These are phyloP conservation scores for Globisporangium heterothallicum DNA, from an alignment of 352 stramenopile species.

Conservation along the genomic window DNA sequence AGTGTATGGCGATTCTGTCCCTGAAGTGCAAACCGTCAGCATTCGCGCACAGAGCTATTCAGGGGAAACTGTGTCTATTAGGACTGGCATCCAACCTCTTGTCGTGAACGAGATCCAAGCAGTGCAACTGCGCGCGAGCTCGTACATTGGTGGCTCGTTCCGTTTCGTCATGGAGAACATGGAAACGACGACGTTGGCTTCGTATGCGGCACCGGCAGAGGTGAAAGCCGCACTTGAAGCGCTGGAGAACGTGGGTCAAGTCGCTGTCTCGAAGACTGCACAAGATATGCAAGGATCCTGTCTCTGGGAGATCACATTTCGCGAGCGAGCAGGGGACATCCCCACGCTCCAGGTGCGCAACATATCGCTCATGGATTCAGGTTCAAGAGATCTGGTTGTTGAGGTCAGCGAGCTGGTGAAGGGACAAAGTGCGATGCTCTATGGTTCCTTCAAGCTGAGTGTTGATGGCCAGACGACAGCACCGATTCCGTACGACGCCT, in stretches of 20 bases:
- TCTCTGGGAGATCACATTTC: slow-evolving; percentile 59
- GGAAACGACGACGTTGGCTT: slow-evolving; percentile 31
- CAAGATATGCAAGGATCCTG: slow-evolving; percentile 31
- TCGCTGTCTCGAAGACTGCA: slow-evolving; percentile 28
- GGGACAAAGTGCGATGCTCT: slow-evolving; percentile 31
- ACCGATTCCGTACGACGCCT: slow-evolving; percentile 34
- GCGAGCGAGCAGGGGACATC: slow-evolving; percentile 43
- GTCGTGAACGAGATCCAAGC: slow-evolving; percentile 34
- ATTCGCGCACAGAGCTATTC: slow-evolving; percentile 29
- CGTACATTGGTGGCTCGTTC: slow-evolving; percentile 50
- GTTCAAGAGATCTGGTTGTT: slow-evolving; percentile 34
- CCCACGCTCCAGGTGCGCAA: slow-evolving; percentile 36
- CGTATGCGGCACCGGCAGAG: slow-evolving; percentile 42
- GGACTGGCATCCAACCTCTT: slow-evolving; percentile 24
- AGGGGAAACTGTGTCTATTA: slow-evolving; percentile 31
- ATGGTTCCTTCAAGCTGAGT: slow-evolving; percentile 36
- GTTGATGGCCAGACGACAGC: slow-evolving; percentile 25
- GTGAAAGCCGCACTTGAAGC: slow-evolving; percentile 40
- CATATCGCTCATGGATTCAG: slow-evolving; percentile 39
- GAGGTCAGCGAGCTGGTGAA: slow-evolving; percentile 37
- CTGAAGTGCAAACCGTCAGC: slow-evolving; percentile 37
- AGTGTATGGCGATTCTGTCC: slow-evolving; percentile 26
- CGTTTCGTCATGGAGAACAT: slow-evolving; percentile 27
- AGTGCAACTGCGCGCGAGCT: slow-evolving; percentile 27
- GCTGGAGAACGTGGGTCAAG: slow-evolving; percentile 31